Percentiles rank a stretch among this genome's conserved stretches.
Conservation (phyloP, 257 asterid genomes). For the Capsicum baccatum region DNA sequence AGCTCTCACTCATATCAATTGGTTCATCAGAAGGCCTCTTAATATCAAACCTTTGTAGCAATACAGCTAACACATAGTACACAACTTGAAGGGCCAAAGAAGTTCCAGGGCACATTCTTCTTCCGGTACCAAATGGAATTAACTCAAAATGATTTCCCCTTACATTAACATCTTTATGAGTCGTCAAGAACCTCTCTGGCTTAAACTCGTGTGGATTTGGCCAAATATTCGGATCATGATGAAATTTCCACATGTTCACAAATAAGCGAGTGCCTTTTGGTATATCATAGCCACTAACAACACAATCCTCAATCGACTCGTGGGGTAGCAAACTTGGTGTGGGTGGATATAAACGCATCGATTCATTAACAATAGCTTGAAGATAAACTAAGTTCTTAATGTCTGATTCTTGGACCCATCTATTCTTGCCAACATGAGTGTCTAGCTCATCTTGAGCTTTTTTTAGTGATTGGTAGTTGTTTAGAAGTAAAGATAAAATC, state of each 20-base stretch:
- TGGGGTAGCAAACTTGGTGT: slow-evolving; percentile 39
- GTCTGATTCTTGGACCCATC: slow-evolving; percentile 46
- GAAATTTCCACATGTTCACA: slow-evolving; percentile 51
- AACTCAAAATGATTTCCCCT: slow-evolving; percentile 49
- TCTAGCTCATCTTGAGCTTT: slow-evolving; percentile 53
- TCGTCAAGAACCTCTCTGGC: slow-evolving; percentile 56
- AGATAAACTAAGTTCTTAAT: slow-evolving; percentile 47
- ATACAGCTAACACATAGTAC: slow-evolving; percentile 39
- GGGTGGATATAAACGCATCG: slow-evolving; percentile 48
- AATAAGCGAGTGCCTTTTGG: slow-evolving; percentile 50
- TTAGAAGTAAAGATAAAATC: slow-evolving; percentile 48
- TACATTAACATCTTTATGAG: slow-evolving; percentile 42
- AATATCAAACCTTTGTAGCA: slow-evolving; percentile 51
- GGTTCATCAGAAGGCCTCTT: slow-evolving; percentile 29
- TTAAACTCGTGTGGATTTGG: slow-evolving; percentile 44
- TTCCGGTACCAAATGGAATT: slow-evolving; percentile 60
- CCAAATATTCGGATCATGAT: slow-evolving; percentile 55
- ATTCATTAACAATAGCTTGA: slow-evolving; percentile 58
- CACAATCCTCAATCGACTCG: slow-evolving; percentile 43
- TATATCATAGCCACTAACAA: slow-evolving; percentile 48
- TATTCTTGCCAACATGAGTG: slow-evolving; percentile 43
- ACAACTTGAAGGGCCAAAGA: slow-evolving; percentile 36
- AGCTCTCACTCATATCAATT: slow-evolving; percentile 59
- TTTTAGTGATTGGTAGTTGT: slow-evolving; percentile 41
- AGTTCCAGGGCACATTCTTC: slow-evolving; percentile 51